phyloP scores from a whole-genome alignment of 75 land plant genomes.

The Selaginella tamariscina region DNA sequence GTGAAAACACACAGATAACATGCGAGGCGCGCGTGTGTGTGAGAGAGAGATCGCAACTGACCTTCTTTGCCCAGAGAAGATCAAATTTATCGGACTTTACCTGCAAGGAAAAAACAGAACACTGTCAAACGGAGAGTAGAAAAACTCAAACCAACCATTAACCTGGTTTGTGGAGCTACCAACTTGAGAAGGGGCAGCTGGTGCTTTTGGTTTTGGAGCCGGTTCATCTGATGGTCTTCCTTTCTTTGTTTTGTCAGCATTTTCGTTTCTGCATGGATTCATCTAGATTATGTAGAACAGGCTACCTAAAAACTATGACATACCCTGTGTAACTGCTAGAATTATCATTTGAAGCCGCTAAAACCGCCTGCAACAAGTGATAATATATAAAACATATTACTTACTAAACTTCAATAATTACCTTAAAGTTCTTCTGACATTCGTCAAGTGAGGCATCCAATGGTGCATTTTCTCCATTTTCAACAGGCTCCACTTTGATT shows the following conservation, averaged over 20 bases:
- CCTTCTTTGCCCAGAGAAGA: neutral
- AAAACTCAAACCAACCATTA: too few relatives aligned
- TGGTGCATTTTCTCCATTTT: too few relatives aligned
- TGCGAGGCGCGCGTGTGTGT: too few relatives aligned
- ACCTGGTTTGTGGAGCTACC: neutral
- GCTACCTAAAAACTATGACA: neutral
- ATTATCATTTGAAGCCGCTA: too few relatives aligned
- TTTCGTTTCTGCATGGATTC: neutral
- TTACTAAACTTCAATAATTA: too few relatives aligned
- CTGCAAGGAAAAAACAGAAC: too few relatives aligned
- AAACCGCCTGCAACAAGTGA: too few relatives aligned
- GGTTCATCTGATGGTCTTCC: neutral
- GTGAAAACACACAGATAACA: too few relatives aligned
- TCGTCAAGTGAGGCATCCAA: too few relatives aligned
- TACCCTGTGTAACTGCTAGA: neutral
- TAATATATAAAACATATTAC: too few relatives aligned
- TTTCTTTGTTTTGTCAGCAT: slow-evolving; percentile 7
- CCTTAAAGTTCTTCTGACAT: too few relatives aligned
- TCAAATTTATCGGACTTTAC: neutral
- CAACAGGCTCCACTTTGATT: neutral
- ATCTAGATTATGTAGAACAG: neutral
- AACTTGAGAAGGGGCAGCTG: neutral
- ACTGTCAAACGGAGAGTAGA: too few relatives aligned
- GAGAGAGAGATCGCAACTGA: neutral
- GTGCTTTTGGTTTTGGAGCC: slow-evolving; percentile 4